Evolutionary conservation across 768 basidiomycete species (phyloP).

Genomic region (Kwoniella dejecticola): DNA sequence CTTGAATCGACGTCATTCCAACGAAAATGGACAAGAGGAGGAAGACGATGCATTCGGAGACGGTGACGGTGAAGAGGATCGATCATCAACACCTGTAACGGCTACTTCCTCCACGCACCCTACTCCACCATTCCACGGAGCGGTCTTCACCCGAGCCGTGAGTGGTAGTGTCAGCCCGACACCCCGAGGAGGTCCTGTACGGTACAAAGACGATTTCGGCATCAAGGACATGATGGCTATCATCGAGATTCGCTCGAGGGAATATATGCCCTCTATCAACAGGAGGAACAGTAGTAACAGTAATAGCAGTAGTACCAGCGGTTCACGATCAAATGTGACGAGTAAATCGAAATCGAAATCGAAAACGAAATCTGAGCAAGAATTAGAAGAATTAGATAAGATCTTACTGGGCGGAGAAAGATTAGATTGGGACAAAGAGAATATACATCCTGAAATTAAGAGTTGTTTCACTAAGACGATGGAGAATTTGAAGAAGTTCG

Average conservation of each 20-base stretch:
- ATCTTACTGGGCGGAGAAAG: conserved; percentile 39
- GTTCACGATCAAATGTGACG: background rate
- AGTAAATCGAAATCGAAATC: background rate
- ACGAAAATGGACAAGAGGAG: no score
- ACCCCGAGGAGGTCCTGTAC: conserved; percentile 37
- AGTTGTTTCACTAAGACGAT: conserved; percentile 35
- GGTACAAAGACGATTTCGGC: conserved; percentile 73
- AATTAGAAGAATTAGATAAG: conserved; percentile 43
- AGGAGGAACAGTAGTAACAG: background rate
- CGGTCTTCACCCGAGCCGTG: conserved; percentile 56
- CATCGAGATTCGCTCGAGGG: conserved; percentile 63
- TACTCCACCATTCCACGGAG: conserved; percentile 38
- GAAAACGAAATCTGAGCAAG: background rate
- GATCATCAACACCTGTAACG: conserved; percentile 49
- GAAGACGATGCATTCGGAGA: conserved; percentile 13
- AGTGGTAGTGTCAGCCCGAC: conserved; percentile 60
- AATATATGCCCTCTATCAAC: conserved; percentile 7
- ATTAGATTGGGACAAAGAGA: conserved; percentile 23
- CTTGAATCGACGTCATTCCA: no score
- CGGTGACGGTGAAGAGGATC: conserved; percentile 16
- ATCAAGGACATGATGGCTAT: conserved; percentile 82
- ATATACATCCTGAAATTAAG: conserved; percentile 41
- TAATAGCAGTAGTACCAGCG: no score
- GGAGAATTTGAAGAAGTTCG: conserved; percentile 42
- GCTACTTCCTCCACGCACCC: conserved; percentile 56